Percentiles rank a stretch among this genome's conserved stretches.
phyloP scores from a whole-genome alignment of 768 basidiomycete genomes.

The Rhodocollybia butyracea region DNA sequence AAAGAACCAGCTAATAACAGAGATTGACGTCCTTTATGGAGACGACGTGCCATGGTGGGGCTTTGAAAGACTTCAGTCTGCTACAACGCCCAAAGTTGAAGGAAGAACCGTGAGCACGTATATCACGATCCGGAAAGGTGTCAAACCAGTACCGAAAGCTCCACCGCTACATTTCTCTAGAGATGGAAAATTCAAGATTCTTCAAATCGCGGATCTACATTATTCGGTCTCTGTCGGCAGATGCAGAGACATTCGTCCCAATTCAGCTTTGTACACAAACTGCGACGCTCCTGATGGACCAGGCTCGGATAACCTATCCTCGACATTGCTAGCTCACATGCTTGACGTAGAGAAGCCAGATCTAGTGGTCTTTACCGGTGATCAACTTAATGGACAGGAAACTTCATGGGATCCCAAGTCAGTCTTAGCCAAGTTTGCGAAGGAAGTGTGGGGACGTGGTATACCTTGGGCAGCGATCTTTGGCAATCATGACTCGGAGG shows the following conservation, averaged over 20 bases:
- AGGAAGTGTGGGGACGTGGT: conserved; percentile 64
- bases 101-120: conserved; percentile 50
- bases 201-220: conserved; percentile 93
- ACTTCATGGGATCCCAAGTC: conserved; percentile 88
- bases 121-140: conserved; percentile 67
- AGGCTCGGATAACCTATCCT: conserved; percentile 76
- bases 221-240: conserved; percentile 77
- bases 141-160: conserved; percentile 71
- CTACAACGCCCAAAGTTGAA: conserved; percentile 44
- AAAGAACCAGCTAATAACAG: conserved; percentile 70
- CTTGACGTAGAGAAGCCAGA: conserved; percentile 86
- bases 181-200: conserved; percentile 83
- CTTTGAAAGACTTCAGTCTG: conserved; percentile 67
- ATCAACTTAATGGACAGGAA: conserved; percentile 90
- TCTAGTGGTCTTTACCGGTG: conserved; percentile 88
- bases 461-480: conserved; percentile 93
- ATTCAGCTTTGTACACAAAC: conserved; percentile 35
- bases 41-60: conserved; percentile 84
- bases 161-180: conserved; percentile 79
- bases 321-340: conserved; percentile 62
- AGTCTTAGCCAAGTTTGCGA: conserved; percentile 86
- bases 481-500: conserved; percentile 75
- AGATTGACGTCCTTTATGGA: conserved; percentile 89
- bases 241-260: conserved; percentile 67
- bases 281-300: conserved; percentile 23